Evolutionary conservation across 164 flowering plant species (phyloP), one percentile per base, ranked within the genome.

Genomic region (Stephania yunnanensis): DNA sequence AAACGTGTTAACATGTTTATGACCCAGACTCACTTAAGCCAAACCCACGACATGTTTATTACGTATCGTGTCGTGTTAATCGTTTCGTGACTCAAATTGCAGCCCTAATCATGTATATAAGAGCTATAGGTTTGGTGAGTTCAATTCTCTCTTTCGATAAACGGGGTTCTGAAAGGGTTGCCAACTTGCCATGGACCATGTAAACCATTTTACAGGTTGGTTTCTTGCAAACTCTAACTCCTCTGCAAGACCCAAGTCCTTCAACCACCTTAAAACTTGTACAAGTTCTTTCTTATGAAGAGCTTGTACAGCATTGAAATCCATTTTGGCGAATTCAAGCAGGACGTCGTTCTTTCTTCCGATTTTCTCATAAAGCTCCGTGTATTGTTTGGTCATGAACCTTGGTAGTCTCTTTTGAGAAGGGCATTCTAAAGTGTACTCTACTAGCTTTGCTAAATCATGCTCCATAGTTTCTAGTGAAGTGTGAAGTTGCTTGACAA

Each of bases 231-330:
- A 73, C 11, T 73, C 81, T 77, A 90, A 19, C 36, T 84, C 82
- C 71, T 84, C 58, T 3, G 83, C 66, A 30, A 90, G 73, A 4
- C 87, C 87, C 7, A 84, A 68, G 5, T 82, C 86, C 31, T 76
- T 83, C 93, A 93, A 90, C 93, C 96, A 90, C 72, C 93, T 89
- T 66, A 7, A 3, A 22, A 89, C n/a, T 52, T 79, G 80, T 15
- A 5, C 44, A 17, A 86, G 71, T 75, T 90, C 93, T 5, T 50
- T 75, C 76, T 80, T 81, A 63, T 90, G 85, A 11, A 78, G 42
- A 12, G 80, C 75, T 69, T 80, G 83, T 31, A 81, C 82, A 13
- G 74, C 64, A 7, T 74, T 73, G 70, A 79, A 83, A 30, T 88
- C 92, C 75, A 81, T 55, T 50, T 77, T 76, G 1, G 87, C 85